Conservation (phyloP, 495 filamentous ascomycete species). For the Halenospora varia region DNA sequence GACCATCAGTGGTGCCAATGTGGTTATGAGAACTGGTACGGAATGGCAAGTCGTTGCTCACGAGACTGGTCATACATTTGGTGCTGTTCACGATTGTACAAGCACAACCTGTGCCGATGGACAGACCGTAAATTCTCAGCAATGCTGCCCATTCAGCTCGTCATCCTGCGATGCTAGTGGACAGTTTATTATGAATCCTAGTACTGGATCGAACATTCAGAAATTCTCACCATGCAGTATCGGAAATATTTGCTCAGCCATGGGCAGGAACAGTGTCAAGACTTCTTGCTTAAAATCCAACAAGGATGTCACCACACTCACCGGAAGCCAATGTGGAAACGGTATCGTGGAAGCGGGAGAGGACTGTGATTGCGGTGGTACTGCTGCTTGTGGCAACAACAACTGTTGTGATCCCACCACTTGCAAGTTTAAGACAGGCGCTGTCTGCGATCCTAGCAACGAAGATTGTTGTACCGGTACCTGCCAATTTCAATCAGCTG, state of each 20-base stretch:
- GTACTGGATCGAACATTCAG: slow-evolving; percentile 64
- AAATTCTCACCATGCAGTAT: slow-evolving; percentile 84
- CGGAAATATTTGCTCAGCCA: slow-evolving; percentile 92
- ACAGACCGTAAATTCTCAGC: slow-evolving; percentile 58
- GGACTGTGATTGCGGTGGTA: slow-evolving; percentile 93
- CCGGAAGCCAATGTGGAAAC: slow-evolving; percentile 85
- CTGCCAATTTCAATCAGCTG: slow-evolving; percentile 67
- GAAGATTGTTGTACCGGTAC: slow-evolving; percentile 77
- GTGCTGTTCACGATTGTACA: slow-evolving; percentile 91
- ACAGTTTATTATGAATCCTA: slow-evolving; percentile 93
- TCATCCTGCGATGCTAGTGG: slow-evolving; percentile 69
- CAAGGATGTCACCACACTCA: slow-evolving; percentile 78
- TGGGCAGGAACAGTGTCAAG: slow-evolving; percentile 75
- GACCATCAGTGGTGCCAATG: slow-evolving; percentile 79
- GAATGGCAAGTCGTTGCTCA: slow-evolving; percentile 98
- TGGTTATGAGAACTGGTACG: slow-evolving; percentile 76
- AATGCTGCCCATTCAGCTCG: slow-evolving; percentile 82
- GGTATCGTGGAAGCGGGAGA: slow-evolving; percentile 94
- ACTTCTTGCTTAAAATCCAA: slow-evolving; percentile 77
- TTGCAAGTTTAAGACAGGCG: slow-evolving; percentile 74
- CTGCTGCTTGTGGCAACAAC: slow-evolving; percentile 64
- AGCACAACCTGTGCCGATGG: slow-evolving; percentile 57
- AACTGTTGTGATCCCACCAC: slow-evolving; percentile 81
- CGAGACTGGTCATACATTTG: slow-evolving; percentile 92
- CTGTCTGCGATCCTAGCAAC: slow-evolving; percentile 85